Evolutionary conservation across 2,329 filamentous ascomycete genomes (phyloP), one percentile per base, ranked within the genome.

Genomic region (Beauveria brongniartii): DNA sequence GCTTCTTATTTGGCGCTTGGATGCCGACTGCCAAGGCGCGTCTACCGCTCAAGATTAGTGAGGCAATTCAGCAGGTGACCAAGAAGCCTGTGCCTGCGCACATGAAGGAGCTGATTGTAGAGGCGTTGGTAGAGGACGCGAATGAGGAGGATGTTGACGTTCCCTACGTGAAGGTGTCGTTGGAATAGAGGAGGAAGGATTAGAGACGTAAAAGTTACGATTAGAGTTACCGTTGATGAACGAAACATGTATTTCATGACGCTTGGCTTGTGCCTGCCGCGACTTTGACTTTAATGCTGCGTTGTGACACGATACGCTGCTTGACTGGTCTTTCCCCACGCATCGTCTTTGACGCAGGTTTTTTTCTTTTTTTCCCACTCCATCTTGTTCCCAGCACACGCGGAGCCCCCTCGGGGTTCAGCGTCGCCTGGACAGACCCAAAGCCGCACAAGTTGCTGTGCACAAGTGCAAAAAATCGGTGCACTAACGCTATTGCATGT

Each of bases 1-100:
- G 92, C 75, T 78, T 99, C 70, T 79, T 99, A 51, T 99, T 97
- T 70, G 93, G 94, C 20, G 89, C 87, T 69, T 99, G 99, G 83
- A 96, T 95, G 77, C 87, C 89, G 3, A 82, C 87, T 0, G 75
- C 79, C 20, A 89, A 89, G 82, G 26, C 47, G 20, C 54, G 60
- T 12, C 60, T 57, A 8, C 54, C 53, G 28, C 54, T 95, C 75
- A 94, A 90, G 75, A 82, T 96, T 77, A 93, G 89, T 75, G 80
- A 92, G 71, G 80, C 96, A 52, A 87, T 94, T 8, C 89, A 91
- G 75, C 82, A 83, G 59, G 87, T 96, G 63, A 92, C 89, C 66
- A 93, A 91, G 80, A 96, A 95, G 80, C 81, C 86, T 2, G 86
- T 96, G 59, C 91, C 92, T 0, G 83, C 84, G 8, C 91, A 96